Conservation (phyloP, 148 eudicot genomes). For the Talinum fruticosum region DNA sequence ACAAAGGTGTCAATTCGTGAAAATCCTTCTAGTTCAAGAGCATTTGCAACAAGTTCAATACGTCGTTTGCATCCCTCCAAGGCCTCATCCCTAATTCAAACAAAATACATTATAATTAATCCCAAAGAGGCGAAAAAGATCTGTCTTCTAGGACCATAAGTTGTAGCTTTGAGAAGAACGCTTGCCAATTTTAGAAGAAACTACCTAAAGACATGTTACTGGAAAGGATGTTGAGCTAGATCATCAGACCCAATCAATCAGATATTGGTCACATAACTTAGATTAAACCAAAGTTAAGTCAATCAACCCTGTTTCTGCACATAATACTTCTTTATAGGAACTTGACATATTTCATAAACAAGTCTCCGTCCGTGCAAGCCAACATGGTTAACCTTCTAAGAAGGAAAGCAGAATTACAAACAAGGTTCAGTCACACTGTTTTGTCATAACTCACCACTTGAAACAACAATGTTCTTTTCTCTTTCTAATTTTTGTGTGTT, state of each 20-base stretch:
- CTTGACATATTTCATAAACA: background rate
- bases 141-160: background rate
- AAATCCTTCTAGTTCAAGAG: conserved; percentile 80
- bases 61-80: conserved; percentile 55
- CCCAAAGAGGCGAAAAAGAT: background rate
- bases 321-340: background rate
- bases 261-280: background rate
- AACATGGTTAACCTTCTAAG: background rate
- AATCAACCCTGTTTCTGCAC: background rate
- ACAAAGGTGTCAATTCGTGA: conserved; percentile 89
- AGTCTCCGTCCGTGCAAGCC: background rate
- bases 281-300: background rate
- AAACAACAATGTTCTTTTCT: background rate
- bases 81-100: conserved; percentile 48
- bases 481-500: no score
- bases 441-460: background rate
- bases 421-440: background rate
- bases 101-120: conserved; percentile 3
- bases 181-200: background rate
- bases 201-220: background rate
- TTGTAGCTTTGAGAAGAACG: background rate
- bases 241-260: background rate
- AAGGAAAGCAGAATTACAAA: background rate
- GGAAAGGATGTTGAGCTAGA: background rate
- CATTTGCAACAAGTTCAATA: conserved; percentile 80